These are phyloP conservation scores for Colletotrichum phormii DNA, from an alignment of 2,329 filamentous ascomycete genomes.

Conservation along the genomic window DNA sequence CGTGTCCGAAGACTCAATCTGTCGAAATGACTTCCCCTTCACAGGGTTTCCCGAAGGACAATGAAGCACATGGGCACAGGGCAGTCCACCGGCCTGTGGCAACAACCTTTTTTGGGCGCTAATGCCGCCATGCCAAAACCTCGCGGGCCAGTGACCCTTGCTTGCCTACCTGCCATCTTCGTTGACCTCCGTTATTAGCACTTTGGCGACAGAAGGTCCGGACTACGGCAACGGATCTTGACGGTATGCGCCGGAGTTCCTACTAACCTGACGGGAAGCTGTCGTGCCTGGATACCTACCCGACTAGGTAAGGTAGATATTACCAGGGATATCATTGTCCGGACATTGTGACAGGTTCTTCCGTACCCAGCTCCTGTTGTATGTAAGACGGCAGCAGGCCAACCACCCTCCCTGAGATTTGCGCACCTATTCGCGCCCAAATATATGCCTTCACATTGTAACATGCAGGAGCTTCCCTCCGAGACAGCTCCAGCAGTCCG, in stretches of 20 bases:
- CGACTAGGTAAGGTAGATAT: neutral
- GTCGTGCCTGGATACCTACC: neutral
- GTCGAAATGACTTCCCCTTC: neutral
- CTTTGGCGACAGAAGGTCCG: neutral
- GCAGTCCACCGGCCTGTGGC: neutral
- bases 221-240: neutral
- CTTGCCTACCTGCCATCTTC: neutral
- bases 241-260: neutral
- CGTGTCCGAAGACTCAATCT: neutral
- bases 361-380: neutral
- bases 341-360: neutral
- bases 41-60: neutral
- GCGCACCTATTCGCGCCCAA: neutral
- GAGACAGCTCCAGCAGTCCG: neutral
- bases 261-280: neutral
- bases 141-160: neutral
- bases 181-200: neutral
- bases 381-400: neutral
- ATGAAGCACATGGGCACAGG: neutral
- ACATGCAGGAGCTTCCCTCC: neutral
- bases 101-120: slow-evolving; percentile 16
- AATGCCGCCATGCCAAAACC: slow-evolving; percentile 12
- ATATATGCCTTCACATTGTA: neutral
- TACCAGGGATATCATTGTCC: neutral
- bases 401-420: neutral